Evolutionary conservation across 2,329 filamentous ascomycete species (phyloP).

Genomic region (Lasiodiplodia hormozganensis): DNA sequence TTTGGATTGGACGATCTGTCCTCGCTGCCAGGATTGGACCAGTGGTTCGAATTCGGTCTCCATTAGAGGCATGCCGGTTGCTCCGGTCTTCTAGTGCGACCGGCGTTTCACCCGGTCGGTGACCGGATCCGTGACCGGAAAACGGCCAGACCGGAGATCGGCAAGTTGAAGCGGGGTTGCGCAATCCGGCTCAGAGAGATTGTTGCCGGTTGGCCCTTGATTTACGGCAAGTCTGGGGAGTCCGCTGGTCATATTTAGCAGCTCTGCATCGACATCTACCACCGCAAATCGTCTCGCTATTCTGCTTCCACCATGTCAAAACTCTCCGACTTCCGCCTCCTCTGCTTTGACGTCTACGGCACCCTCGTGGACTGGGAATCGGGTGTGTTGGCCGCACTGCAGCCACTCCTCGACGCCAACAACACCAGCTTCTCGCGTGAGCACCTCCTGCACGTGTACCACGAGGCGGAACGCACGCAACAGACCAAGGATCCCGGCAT

Average conservation of each 20-base stretch:
- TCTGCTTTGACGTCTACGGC: conserved; percentile 81
- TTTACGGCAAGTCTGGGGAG: neutral
- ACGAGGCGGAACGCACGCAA: conserved; percentile 50
- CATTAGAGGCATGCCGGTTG: too few relatives aligned
- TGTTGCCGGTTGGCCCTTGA: neutral
- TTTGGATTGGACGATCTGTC: too few relatives aligned
- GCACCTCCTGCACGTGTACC: conserved; percentile 50
- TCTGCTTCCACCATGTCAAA: neutral
- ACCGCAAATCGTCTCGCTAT: neutral
- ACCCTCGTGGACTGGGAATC: conserved; percentile 82
- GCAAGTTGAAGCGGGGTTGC: neutral
- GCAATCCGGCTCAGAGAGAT: neutral
- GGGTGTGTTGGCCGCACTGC: conserved; percentile 63
- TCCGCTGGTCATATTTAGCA: neutral
- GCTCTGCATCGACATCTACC: too few relatives aligned
- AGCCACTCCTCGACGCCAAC: conserved; percentile 54
- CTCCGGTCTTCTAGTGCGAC: too few relatives aligned
- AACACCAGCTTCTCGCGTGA: conserved; percentile 45
- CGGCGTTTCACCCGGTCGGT: too few relatives aligned
- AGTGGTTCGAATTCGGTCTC: too few relatives aligned
- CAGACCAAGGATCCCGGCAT: conserved; percentile 64
- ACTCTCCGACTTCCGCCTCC: conserved; percentile 34
- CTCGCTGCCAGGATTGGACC: too few relatives aligned
- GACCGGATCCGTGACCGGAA: too few relatives aligned
- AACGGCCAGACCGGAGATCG: neutral